Evolutionary conservation across 164 flowering plant genomes (phyloP), one percentile per base, ranked within the genome.

Genomic region (Dillenia turbinata): DNA sequence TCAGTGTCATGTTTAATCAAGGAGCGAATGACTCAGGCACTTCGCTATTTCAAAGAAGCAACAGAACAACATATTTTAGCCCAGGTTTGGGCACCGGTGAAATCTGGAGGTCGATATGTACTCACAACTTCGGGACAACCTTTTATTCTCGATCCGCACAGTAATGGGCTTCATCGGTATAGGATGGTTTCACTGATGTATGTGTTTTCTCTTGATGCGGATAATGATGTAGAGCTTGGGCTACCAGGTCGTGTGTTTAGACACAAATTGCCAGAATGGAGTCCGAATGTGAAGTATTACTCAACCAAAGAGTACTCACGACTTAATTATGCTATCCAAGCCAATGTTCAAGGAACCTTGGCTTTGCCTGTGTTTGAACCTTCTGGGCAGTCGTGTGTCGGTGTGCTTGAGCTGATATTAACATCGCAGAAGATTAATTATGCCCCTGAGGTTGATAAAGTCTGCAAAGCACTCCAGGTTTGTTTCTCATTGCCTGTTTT

Each of bases 381-480:
- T 67, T 79, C 89, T 45, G 87, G 89, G 44, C 85, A 83, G 72
- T 83, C 85, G 26, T 95, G 99, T 78, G 77, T 95, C 70, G 99
- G 88, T 65, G 99, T 95, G 8, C 72, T 95, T 71, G 99, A 95
- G 81, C 89, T 95, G 55, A 89, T 95, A 67, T 74, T 87, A 94
- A 95, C 96, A 40, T 83, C 90, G 17, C 89, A 74, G 74, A 91
- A 88, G 84, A 84, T 89, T 24, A 84, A 89, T 68, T 95, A 91
- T 76, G 96, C 90, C 51, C 71, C 97, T 22, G 99, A 91, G 77
- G 96, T 91, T 69, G 97, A 89, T 73, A 91, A 84, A 88, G 89
- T 95, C 66, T 95, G 99, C 82, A 95, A 89, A 79, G 99, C 99
- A 24, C 97, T 95, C 66, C 94, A 91, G 97, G 99, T 95, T 73